phyloP scores from a whole-genome alignment of 768 basidiomycete species.

The Auricularia sp. region DNA sequence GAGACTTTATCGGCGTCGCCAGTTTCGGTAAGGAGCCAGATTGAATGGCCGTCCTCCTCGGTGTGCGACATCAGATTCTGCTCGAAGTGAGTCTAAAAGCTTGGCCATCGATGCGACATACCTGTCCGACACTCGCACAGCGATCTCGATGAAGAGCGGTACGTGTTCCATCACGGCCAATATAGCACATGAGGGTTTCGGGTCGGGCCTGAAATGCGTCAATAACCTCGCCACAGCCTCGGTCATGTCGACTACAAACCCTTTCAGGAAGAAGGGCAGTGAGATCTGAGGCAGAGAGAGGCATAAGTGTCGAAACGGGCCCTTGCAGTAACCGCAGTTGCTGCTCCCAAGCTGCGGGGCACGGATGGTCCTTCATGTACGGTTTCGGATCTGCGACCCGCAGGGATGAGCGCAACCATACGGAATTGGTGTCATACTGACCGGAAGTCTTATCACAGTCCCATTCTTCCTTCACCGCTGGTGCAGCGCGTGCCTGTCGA shows the following conservation, averaged over 20 bases:
- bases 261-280: slow-evolving; percentile 43
- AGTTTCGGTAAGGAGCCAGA: slow-evolving; percentile 78
- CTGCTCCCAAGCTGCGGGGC: background rate
- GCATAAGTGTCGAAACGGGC: background rate
- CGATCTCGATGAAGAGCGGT: slow-evolving; percentile 81
- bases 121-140: slow-evolving; percentile 30
- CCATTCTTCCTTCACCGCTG: background rate
- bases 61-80: slow-evolving; percentile 84
- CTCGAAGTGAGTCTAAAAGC: slow-evolving; percentile 20
- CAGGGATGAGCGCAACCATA: background rate
- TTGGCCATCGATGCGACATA: background rate
- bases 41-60: slow-evolving; percentile 59
- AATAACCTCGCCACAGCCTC: background rate
- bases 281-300: slow-evolving; percentile 29
- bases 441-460: background rate
- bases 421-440: background rate
- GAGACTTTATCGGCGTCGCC: slow-evolving; percentile 44
- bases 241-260: slow-evolving; percentile 26
- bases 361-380: background rate
- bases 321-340: background rate
- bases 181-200: slow-evolving; percentile 78
- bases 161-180: slow-evolving; percentile 73
- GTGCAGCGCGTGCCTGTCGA: background rate
- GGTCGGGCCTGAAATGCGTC: slow-evolving; percentile 15
- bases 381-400: background rate